Conservation (phyloP, 2,329 filamentous ascomycete species). For the Zymoseptoria ardabiliae region DNA sequence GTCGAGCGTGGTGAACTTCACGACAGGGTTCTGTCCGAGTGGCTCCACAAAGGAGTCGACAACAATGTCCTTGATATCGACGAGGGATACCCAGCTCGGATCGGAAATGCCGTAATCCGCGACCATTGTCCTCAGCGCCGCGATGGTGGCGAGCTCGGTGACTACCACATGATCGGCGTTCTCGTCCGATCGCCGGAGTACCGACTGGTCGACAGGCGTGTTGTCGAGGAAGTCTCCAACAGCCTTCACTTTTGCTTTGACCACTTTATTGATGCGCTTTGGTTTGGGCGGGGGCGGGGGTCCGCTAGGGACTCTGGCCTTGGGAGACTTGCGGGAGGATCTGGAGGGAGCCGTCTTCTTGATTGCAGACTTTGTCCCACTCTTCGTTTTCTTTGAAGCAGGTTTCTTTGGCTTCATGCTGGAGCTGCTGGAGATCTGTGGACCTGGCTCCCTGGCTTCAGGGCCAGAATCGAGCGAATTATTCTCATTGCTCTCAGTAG, state of each 20-base stretch:
- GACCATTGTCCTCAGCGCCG: slow-evolving; percentile 1
- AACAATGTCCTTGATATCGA: slow-evolving; percentile 5
- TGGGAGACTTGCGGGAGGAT: not conserved
- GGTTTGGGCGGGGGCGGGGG: not conserved
- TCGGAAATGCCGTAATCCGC: slow-evolving; percentile 4
- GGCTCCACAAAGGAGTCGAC: not conserved
- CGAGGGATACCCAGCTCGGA: not conserved
- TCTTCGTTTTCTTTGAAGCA: slow-evolving; percentile 4
- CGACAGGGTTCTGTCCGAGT: not conserved
- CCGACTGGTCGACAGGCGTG: not conserved
- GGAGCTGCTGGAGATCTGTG: not conserved
- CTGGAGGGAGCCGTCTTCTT: not conserved
- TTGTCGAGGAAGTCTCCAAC: slow-evolving; percentile 1
- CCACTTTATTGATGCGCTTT: slow-evolving; percentile 3
- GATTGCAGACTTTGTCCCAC: not conserved
- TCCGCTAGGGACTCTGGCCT: not conserved
- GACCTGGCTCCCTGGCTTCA: not conserved
- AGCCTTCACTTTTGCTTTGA: slow-evolving; percentile 2
- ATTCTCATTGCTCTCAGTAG: not conserved
- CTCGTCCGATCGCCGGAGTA: not conserved
- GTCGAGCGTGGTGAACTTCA: slow-evolving; percentile 1
- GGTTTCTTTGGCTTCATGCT: slow-evolving; percentile 1
- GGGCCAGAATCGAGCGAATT: not conserved
- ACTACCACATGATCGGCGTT: slow-evolving; percentile 2
- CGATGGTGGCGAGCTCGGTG: slow-evolving; percentile 1